These are phyloP conservation scores for Ogataea haglerorum DNA, from an alignment of 805 yeast genomes.

Conservation along the genomic window DNA sequence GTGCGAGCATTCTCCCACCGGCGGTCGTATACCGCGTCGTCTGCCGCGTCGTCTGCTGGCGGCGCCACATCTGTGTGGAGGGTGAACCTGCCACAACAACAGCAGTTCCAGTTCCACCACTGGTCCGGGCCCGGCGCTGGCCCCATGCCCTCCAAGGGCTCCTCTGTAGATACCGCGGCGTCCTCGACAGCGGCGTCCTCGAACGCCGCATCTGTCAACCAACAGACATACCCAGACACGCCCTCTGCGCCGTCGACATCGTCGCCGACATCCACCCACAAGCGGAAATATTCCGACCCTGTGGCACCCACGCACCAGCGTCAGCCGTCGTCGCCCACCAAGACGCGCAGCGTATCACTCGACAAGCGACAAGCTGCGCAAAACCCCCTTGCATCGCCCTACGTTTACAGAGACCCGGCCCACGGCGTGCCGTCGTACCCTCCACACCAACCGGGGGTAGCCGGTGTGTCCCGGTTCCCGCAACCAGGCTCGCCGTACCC, in stretches of 20 bases:
- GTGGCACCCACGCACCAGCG: slow-evolving; percentile 4
- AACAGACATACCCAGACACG: slow-evolving; percentile 2
- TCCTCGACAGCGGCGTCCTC: slow-evolving; percentile 8
- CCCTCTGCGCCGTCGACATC: slow-evolving; percentile 13
- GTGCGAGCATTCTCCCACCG: slow-evolving; percentile 21
- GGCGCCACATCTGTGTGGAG: slow-evolving; percentile 35
- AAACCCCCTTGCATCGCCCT: slow-evolving; percentile 21
- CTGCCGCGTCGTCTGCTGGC: slow-evolving; percentile 20
- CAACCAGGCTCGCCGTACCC: slow-evolving; percentile 16
- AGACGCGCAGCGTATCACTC: slow-evolving; percentile 5
- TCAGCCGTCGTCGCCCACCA: slow-evolving; percentile 16
- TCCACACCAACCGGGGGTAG: slow-evolving; percentile 5
- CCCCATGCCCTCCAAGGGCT: slow-evolving; percentile 4
- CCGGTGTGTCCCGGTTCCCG: slow-evolving; percentile 7
- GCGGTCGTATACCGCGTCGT: slow-evolving; percentile 26
- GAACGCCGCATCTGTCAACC: slow-evolving; percentile 1
- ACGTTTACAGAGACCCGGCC: slow-evolving; percentile 19
- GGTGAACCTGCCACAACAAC: slow-evolving; percentile 31
- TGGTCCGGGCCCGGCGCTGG: slow-evolving; percentile 32
- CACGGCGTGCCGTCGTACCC: slow-evolving; percentile 8
- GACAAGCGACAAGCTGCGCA: slow-evolving; percentile 20
- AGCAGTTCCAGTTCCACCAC: slow-evolving; percentile 35
- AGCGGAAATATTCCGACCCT: slow-evolving; percentile 18
- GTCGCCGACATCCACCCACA: slow-evolving; percentile 19
- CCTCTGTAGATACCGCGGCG: slow-evolving; percentile 7